Conservation (phyloP, 495 filamentous ascomycete species). For the Penicillium samsonianum region DNA sequence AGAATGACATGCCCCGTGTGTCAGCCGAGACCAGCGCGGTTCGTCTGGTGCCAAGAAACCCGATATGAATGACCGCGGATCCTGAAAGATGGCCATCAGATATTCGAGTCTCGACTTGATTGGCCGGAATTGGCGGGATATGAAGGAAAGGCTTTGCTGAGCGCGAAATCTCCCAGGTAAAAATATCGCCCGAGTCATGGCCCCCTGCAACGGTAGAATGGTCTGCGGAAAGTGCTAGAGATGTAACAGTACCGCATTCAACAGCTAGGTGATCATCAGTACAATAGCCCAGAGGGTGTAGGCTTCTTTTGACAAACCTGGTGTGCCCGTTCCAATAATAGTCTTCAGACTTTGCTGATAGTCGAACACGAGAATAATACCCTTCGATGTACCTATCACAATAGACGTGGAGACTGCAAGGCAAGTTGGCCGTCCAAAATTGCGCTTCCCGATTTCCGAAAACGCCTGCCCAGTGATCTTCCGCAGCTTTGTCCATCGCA, state of each 20-base stretch:
- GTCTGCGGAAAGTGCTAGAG: slow-evolving; percentile 89
- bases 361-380: slow-evolving; percentile 92
- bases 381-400: slow-evolving; percentile 89
- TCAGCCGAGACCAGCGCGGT: slow-evolving; percentile 98
- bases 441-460: slow-evolving; percentile 91
- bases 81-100: slow-evolving; percentile 81
- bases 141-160: slow-evolving; percentile 84
- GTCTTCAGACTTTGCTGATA: slow-evolving; percentile 93
- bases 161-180: slow-evolving; percentile 90
- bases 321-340: slow-evolving; percentile 92
- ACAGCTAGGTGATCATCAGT: slow-evolving; percentile 58
- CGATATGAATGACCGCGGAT: slow-evolving; percentile 78
- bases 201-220: slow-evolving; percentile 88
- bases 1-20: slow-evolving; percentile 95
- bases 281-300: neutral
- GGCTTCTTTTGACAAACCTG: slow-evolving; percentile 52
- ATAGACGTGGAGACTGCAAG: slow-evolving; percentile 87
- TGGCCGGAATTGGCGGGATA: slow-evolving; percentile 71
- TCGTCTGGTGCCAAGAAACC: slow-evolving; percentile 92
- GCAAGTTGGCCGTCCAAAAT: slow-evolving; percentile 89
- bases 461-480: slow-evolving; percentile 88
- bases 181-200: slow-evolving; percentile 88
- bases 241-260: slow-evolving; percentile 84
- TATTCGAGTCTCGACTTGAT: slow-evolving; percentile 63
- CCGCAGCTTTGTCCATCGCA: slow-evolving; percentile 91